Evolutionary conservation across 768 basidiomycete genomes (phyloP).

Genomic region (Kwoniella bestiolae): DNA sequence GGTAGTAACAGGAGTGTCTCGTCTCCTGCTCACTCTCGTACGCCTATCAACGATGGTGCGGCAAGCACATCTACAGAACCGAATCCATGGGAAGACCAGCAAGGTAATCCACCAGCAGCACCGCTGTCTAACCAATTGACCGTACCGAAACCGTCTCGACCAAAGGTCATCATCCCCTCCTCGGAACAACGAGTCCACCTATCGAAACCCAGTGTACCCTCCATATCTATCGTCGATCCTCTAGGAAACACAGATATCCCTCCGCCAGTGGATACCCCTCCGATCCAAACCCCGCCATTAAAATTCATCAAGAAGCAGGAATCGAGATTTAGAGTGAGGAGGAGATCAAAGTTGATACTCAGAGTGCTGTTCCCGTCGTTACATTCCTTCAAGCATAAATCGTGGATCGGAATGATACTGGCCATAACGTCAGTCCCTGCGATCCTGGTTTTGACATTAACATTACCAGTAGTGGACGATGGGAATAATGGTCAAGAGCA

Average conservation of each 20-base stretch:
- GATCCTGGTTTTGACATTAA: constrained; percentile 80
- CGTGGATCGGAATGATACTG: constrained; percentile 70
- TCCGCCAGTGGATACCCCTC: background rate
- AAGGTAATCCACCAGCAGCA: constrained; percentile 24
- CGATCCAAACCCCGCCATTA: constrained; percentile 42
- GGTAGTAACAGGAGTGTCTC: constrained; percentile 8
- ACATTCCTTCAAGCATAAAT: constrained; percentile 72
- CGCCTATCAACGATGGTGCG: background rate
- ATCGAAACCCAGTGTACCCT: constrained; percentile 28
- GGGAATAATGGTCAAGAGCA: constrained; percentile 57
- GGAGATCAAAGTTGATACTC: constrained; percentile 53
- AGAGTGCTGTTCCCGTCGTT: constrained; percentile 85
- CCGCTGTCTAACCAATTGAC: background rate
- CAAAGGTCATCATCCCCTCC: constrained; percentile 21
- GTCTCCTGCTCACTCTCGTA: background rate
- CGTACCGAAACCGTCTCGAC: constrained; percentile 20
- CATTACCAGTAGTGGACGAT: constrained; percentile 81
- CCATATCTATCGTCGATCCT: constrained; percentile 47
- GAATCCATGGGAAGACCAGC: constrained; percentile 47
- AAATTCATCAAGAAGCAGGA: constrained; percentile 11
- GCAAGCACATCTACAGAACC: constrained; percentile 17
- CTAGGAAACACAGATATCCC: constrained; percentile 42
- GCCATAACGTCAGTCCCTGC: constrained; percentile 84
- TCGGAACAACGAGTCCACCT: constrained; percentile 6
- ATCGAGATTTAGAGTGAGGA: constrained; percentile 37